Evolutionary conservation across 371 early-diverging fungal genomes (phyloP), one percentile per base, ranked within the genome.

Genomic region (Syncephalastrum racemosum): DNA sequence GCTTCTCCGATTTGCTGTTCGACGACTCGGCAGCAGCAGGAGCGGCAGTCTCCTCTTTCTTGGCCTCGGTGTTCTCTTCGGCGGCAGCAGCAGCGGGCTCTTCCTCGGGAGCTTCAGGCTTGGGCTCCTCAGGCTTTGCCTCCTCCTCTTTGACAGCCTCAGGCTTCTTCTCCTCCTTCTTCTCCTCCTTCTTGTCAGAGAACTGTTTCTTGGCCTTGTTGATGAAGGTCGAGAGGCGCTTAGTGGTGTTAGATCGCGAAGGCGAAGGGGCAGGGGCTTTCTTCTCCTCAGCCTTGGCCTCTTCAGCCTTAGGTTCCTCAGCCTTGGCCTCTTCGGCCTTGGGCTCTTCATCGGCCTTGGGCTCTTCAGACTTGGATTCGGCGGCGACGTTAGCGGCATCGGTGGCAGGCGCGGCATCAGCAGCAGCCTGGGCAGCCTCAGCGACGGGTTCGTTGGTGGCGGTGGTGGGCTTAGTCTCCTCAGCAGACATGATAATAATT

Each of bases 201-300:
- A 67, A 60, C 36, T 59, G 59, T 24, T 60, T 59, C 58, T 62
- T 67, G 50, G 67, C 67, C 63, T 67, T 67, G 52, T 56, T 63
- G 39, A 59, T 48, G 44, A 63, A 56, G 15, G 46, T 16, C 4
- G 67, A 67, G 8, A 67, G 42, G 39, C 67, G 67, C 50, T 63
- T 67, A 40, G 67, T 51, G 25, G 64, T 60, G 54, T 45, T 59
- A n/a, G 67, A 67, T 50, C 63, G 46, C n/a, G 67, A 57, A 40
- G 62, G 54, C 15, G 50, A 31, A 40, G 66, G 61, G 14, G 58
- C 42, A 41, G 66, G 66, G 6, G 52, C 24, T 18, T 43, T 50
- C 48, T 12, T 54, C 20, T 53, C 54, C 41, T 54, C 54, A 31
- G 31, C 42, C 40, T 52, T 52, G 42, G 40, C 7, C 13, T 54